Conservation (phyloP, 2,329 filamentous ascomycete genomes). For the Paracoccidioides brasiliensis region DNA sequence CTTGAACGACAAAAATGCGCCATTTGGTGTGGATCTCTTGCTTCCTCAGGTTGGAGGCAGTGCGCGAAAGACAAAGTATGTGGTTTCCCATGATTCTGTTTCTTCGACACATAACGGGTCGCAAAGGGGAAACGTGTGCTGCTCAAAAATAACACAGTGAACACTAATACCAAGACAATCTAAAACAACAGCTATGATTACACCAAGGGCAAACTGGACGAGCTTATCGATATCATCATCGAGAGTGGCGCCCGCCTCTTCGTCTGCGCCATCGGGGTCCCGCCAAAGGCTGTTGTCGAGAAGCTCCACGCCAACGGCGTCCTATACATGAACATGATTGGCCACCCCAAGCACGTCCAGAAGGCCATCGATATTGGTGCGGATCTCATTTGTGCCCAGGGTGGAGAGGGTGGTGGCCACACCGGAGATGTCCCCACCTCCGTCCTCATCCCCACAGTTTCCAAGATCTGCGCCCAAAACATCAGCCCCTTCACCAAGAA, state of each 20-base stretch:
- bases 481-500: constrained; percentile 77
- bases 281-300: constrained; percentile 78
- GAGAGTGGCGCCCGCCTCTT: constrained; percentile 83
- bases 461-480: constrained; percentile 63
- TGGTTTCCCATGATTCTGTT: background rate
- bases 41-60: constrained; percentile 89
- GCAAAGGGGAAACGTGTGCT: background rate
- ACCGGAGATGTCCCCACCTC: constrained; percentile 88
- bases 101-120: background rate
- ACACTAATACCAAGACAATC: background rate
- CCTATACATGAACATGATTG: constrained; percentile 99
- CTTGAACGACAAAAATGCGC: constrained; percentile 78
- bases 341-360: constrained; percentile 96
- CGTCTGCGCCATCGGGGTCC: constrained; percentile 91
- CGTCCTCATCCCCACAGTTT: constrained; percentile 83
- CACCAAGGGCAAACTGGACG: constrained; percentile 94
- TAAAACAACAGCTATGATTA: constrained; percentile 71
- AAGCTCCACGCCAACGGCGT: constrained; percentile 76
- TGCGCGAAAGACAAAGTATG: constrained; percentile 83
- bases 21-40: constrained; percentile 87
- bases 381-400: constrained; percentile 97
- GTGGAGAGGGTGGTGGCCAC: constrained; percentile 93
- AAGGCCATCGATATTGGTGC: constrained; percentile 87
- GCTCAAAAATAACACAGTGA: too few relatives aligned
- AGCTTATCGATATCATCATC: constrained; percentile 85